Percentiles rank a stretch among this genome's conserved stretches.
Evolutionary conservation across 2,329 filamentous ascomycete species (phyloP).

Genomic region (Dactylellina leptospora): DNA sequence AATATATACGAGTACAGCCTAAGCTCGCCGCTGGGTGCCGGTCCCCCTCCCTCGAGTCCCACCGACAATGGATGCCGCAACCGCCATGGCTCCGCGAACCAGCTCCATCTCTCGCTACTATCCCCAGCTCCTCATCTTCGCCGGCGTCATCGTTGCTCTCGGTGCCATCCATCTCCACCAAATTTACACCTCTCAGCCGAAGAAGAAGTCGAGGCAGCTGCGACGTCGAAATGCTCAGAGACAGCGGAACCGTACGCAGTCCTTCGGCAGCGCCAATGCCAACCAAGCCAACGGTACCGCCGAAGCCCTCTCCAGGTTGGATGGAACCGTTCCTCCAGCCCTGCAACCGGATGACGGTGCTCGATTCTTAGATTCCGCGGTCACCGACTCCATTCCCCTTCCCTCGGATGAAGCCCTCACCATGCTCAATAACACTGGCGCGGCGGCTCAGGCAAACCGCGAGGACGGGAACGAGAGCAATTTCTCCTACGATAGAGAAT

Average conservation of each 20-base stretch:
- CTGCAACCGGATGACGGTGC: slow-evolving; percentile 27
- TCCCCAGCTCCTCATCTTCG: slow-evolving; percentile 53
- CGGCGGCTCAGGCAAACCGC: slow-evolving; percentile 47
- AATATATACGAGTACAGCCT: too few relatives aligned
- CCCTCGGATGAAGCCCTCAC: slow-evolving; percentile 46
- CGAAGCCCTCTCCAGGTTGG: slow-evolving; percentile 29
- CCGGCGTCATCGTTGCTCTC: slow-evolving; percentile 54
- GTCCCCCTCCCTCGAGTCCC: too few relatives aligned
- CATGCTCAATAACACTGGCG: slow-evolving; percentile 51
- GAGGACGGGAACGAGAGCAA: slow-evolving; percentile 55
- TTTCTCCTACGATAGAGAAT: slow-evolving; percentile 54
- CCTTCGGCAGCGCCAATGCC: slow-evolving; percentile 36
- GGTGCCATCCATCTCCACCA: slow-evolving; percentile 55
- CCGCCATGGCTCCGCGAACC: slow-evolving; percentile 38
- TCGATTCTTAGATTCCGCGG: slow-evolving; percentile 11
- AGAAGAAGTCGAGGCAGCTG: slow-evolving; percentile 53
- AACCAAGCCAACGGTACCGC: slow-evolving; percentile 39
- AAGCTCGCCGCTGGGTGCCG: too few relatives aligned
- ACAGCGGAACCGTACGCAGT: slow-evolving; percentile 43
- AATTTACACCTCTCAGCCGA: slow-evolving; percentile 52
- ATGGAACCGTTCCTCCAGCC: slow-evolving; percentile 31
- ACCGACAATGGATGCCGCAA: slow-evolving; percentile 1
- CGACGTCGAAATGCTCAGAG: slow-evolving; percentile 56
- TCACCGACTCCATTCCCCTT: slow-evolving; percentile 53
- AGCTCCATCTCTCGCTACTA: slow-evolving; percentile 54